Conservation (phyloP, 306 rosid species). For the Aeschynomene evenia region DNA sequence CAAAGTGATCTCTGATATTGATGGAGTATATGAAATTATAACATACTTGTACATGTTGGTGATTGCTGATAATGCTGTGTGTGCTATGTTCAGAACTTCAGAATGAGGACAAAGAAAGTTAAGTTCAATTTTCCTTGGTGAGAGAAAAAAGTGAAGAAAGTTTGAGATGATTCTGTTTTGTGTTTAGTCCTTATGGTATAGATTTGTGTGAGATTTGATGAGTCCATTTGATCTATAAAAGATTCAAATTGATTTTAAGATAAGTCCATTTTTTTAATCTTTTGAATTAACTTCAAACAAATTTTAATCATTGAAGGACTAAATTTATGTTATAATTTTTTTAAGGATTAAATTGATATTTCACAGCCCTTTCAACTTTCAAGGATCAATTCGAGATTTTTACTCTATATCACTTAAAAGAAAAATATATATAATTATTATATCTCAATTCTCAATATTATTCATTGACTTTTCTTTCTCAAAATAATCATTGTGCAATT, state of each 20-base stretch:
- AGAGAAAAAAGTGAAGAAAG: constrained; percentile 25
- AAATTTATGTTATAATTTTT: too few relatives aligned
- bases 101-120: constrained; percentile 33
- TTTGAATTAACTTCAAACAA: too few relatives aligned
- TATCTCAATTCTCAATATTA: too few relatives aligned
- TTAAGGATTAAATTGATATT: too few relatives aligned
- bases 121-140: constrained; percentile 35
- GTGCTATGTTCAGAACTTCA: constrained; percentile 24
- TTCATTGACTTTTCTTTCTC: not conserved
- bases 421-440: too few relatives aligned
- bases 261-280: too few relatives aligned
- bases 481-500: too few relatives aligned
- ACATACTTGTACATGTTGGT: constrained; percentile 40
- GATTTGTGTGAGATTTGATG: constrained; percentile 33
- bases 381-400: too few relatives aligned
- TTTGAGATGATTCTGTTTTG: constrained; percentile 36
- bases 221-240: constrained; percentile 18
- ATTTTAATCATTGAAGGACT: too few relatives aligned
- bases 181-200: constrained; percentile 41
- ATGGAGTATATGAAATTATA: not conserved
- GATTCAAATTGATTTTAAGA: too few relatives aligned
- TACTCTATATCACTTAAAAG: too few relatives aligned
- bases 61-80: constrained; percentile 38
- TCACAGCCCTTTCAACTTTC: too few relatives aligned
- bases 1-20: constrained; percentile 32